Evolutionary conservation across 306 rosid genomes (phyloP).

Genomic region (Albizia julibrissin): DNA sequence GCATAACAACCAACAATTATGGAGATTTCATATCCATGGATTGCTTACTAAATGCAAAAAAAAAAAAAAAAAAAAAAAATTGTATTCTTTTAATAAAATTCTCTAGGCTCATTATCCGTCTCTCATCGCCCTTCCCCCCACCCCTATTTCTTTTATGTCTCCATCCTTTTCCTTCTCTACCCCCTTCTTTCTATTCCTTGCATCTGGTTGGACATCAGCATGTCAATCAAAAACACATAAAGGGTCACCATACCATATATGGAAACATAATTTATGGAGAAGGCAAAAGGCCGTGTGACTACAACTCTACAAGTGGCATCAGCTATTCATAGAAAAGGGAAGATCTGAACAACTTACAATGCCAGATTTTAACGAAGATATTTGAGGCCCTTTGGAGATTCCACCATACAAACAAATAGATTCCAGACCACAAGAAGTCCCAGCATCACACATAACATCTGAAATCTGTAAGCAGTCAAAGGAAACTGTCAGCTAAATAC

Average conservation of each 20-base stretch:
- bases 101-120: background rate
- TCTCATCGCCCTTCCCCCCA: background rate
- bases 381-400: constrained; percentile 86
- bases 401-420: constrained; percentile 92
- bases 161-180: background rate
- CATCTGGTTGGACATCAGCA: background rate
- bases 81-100: background rate
- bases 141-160: background rate
- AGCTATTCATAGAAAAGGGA: constrained; percentile 23
- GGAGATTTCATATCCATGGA: background rate
- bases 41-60: background rate
- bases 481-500: constrained; percentile 17
- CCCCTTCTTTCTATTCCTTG: background rate
- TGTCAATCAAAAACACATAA: background rate
- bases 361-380: constrained; percentile 80
- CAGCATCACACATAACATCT: constrained; percentile 84
- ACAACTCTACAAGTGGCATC: constrained; percentile 22
- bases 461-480: constrained; percentile 66
- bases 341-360: constrained; percentile 63
- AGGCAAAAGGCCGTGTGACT: constrained; percentile 11
- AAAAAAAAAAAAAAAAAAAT: background rate
- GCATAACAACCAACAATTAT: background rate
- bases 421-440: constrained; percentile 74
- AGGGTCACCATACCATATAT: background rate
- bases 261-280: background rate